phyloP scores from a whole-genome alignment of 2,329 filamentous ascomycete species.

The Acrodontium crateriforme region DNA sequence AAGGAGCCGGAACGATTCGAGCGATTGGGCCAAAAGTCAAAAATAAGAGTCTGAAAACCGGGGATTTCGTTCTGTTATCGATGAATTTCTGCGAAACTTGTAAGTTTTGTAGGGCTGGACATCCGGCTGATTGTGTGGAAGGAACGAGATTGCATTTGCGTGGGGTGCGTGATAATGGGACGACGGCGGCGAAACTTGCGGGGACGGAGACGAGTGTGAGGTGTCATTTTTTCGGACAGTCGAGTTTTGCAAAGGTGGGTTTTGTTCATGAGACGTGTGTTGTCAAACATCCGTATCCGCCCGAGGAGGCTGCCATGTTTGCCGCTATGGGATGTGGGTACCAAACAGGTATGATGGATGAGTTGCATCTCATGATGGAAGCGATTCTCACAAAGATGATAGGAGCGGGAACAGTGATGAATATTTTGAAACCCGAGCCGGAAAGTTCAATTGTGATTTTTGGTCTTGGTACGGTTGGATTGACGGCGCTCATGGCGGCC shows the following conservation, averaged over 20 bases:
- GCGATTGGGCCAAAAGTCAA: slow-evolving; percentile 7
- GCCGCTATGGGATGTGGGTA: slow-evolving; percentile 11
- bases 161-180: slow-evolving; percentile 6
- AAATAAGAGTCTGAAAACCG: slow-evolving; percentile 5
- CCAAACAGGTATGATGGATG: slow-evolving; percentile 7
- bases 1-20: slow-evolving; percentile 8
- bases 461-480: slow-evolving; percentile 9
- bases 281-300: slow-evolving; percentile 5
- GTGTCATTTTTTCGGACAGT: slow-evolving; percentile 10
- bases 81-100: slow-evolving; percentile 8
- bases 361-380: too few relatives aligned
- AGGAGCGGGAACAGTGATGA: slow-evolving; percentile 9
- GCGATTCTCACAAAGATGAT: neutral
- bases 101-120: slow-evolving; percentile 6
- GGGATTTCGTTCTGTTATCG: slow-evolving; percentile 7
- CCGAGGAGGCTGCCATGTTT: slow-evolving; percentile 6
- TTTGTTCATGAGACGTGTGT: slow-evolving; percentile 9
- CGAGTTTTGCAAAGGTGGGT: slow-evolving; percentile 5
- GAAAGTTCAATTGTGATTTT: slow-evolving; percentile 8
- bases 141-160: slow-evolving; percentile 6
- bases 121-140: slow-evolving; percentile 8
- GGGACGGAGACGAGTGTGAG: slow-evolving; percentile 6
- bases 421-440: slow-evolving; percentile 7
- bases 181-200: slow-evolving; percentile 5
- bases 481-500: slow-evolving; percentile 11